Evolutionary conservation across 2,329 filamentous ascomycete species (phyloP), one percentile per base, ranked within the genome.

Genomic region (Apiospora pterosperma): DNA sequence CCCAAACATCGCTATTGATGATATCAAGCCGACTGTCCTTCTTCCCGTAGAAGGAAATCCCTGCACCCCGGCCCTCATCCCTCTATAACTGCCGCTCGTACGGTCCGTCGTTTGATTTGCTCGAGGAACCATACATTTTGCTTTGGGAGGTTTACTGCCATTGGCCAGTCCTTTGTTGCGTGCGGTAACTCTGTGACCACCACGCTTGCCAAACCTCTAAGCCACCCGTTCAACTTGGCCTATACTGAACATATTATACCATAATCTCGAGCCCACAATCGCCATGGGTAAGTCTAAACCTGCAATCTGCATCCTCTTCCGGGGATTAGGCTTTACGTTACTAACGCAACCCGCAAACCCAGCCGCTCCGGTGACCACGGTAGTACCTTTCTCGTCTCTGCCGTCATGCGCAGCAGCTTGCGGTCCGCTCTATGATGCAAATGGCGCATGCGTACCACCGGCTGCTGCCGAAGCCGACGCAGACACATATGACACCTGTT

Each of bases 361-460:
- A 55, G 48, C 48, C 48, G 25, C n/a, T 34, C 48, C 48, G 48
- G 48, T 28, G 16, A 86, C 84, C 14, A 86, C 85, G 6, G 80
- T 90, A 67, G 80, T 87, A 48, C 86, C 87, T 60, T 86, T 88
- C 70, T 69, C 72, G 59, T 76, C 81, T 48, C 84, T 92, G 60
- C 90, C 90, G 5, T 74, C 82, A 31, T 93, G 90, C 72, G 90
- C 87, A 11, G 75, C 80, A 25, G 67, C 73, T 59, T 93, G 90
- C 72, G 82, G 84, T 52, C 75, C 80, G 34, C 85, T 93, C 55
- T 88, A 84, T 73, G 85, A 92, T 76, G 92, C 91, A 65, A 91
- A 93, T 73, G 85, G 84, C 58, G 87, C 82, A 67, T 96, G 93
- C 76, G 84, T 90, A 1, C 89, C 90, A 4, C 85, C 85, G 4